Conservation (phyloP, 2,329 filamentous ascomycete species). For the Didymella lethalis region DNA sequence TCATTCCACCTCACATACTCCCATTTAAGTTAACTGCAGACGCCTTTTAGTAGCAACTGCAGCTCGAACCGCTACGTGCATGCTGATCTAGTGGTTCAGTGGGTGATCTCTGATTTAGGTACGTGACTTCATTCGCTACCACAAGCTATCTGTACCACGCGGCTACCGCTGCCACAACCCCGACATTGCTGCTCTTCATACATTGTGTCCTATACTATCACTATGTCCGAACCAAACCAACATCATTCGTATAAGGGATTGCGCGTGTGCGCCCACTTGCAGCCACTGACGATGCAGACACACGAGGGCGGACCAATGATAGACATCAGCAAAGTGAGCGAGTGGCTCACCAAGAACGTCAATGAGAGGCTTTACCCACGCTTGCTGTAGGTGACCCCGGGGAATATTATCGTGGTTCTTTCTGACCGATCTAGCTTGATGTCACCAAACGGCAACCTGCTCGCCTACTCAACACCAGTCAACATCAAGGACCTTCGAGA, state of each 20-base stretch:
- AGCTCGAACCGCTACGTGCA: background rate
- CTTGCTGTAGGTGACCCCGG: conserved; percentile 49
- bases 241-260: background rate
- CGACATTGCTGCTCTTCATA: conserved; percentile 3
- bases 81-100: conserved; percentile 2
- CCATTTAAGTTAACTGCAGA: background rate
- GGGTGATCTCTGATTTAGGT: conserved; percentile 5
- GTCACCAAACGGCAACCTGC: conserved; percentile 60
- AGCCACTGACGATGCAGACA: conserved; percentile 18
- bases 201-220: background rate
- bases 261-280: conserved; percentile 4
- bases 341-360: conserved; percentile 55
- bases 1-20: background rate
- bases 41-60: background rate
- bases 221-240: conserved; percentile 1
- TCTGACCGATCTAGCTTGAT: conserved; percentile 51
- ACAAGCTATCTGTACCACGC: conserved; percentile 9
- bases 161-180: background rate
- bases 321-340: conserved; percentile 54
- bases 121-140: conserved; percentile 18
- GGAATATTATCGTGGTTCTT: background rate
- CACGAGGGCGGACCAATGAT: conserved; percentile 48
- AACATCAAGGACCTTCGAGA: conserved; percentile 59
- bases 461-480: conserved; percentile 59
- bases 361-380: conserved; percentile 55